Percentiles rank a stretch among this genome's conserved stretches.
Conservation (phyloP, 1,284 basidiomycete species). For the Schizophyllum commune region DNA sequence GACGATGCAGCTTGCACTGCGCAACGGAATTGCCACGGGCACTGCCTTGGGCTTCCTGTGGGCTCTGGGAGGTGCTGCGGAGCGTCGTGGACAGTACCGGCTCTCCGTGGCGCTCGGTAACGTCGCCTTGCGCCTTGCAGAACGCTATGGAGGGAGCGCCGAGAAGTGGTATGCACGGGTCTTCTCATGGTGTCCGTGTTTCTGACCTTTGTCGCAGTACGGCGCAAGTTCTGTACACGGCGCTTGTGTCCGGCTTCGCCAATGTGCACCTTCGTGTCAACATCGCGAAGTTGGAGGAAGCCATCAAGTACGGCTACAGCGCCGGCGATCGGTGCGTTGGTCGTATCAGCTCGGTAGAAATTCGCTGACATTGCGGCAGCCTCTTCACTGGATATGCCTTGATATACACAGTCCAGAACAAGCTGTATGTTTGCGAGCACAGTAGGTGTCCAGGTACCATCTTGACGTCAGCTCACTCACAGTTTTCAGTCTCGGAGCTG, state of each 20-base stretch:
- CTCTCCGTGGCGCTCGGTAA: slow-evolving; percentile 64
- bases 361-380: slow-evolving; percentile 21
- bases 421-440: slow-evolving; percentile 57
- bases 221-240: slow-evolving; percentile 49
- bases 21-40: slow-evolving; percentile 62
- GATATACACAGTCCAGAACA: slow-evolving; percentile 43
- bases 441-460: slow-evolving; percentile 29
- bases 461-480: neutral
- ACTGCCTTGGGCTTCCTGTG: slow-evolving; percentile 64
- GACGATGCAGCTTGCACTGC: slow-evolving; percentile 58
- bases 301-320: slow-evolving; percentile 55
- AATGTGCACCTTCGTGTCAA: slow-evolving; percentile 57
- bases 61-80: slow-evolving; percentile 61
- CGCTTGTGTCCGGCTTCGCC: slow-evolving; percentile 61
- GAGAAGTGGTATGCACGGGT: slow-evolving; percentile 59
- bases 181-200: too few relatives aligned
- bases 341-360: neutral
- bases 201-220: slow-evolving; percentile 39
- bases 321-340: slow-evolving; percentile 53
- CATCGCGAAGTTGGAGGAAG: slow-evolving; percentile 52
- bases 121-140: slow-evolving; percentile 55
- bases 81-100: slow-evolving; percentile 50
- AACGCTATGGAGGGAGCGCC: slow-evolving; percentile 49
- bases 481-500: slow-evolving; percentile 45
- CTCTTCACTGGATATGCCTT: slow-evolving; percentile 53